A percentile compares a stretch with the other conserved stretches of the same genome.
These are phyloP conservation scores for Amanita jacksonii DNA, from an alignment of 768 basidiomycete species.

Conservation along the genomic window DNA sequence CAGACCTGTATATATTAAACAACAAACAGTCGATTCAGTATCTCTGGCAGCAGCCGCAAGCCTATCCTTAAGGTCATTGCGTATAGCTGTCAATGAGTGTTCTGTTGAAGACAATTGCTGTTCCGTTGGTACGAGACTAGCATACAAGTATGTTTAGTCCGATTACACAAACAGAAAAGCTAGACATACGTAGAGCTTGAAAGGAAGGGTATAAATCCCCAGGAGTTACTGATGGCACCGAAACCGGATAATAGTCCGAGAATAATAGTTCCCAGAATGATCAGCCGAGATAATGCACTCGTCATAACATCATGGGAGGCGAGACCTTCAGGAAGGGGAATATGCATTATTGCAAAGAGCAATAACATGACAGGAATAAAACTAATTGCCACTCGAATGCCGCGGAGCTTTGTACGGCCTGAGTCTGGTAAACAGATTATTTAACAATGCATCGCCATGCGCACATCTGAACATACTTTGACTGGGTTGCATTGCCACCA, in stretches of 20 bases:
- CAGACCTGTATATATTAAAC: not conserved
- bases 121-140: constrained; percentile 34
- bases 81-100: constrained; percentile 47
- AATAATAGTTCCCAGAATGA: constrained; percentile 68
- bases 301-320: constrained; percentile 31
- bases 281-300: constrained; percentile 49
- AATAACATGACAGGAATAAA: constrained; percentile 45
- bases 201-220: constrained; percentile 44
- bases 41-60: constrained; percentile 23
- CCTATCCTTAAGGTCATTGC: constrained; percentile 43
- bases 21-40: constrained; percentile 12
- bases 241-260: constrained; percentile 78
- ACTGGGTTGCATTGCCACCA: constrained; percentile 22
- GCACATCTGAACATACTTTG: not conserved
- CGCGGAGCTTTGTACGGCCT: constrained; percentile 17
- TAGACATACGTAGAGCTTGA: constrained; percentile 18
- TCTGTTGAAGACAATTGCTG: constrained; percentile 46
- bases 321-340: constrained; percentile 55
- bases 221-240: constrained; percentile 61
- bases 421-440: not conserved
- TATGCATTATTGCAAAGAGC: constrained; percentile 50
- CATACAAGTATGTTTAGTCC: not conserved
- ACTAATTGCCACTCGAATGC: constrained; percentile 29
- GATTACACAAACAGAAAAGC: not conserved
- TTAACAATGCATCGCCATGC: not conserved